Percentiles rank a stretch among this genome's conserved stretches.
These are phyloP conservation scores for Rubus parviflorus DNA, from an alignment of 306 rosid genomes.

Conservation along the genomic window DNA sequence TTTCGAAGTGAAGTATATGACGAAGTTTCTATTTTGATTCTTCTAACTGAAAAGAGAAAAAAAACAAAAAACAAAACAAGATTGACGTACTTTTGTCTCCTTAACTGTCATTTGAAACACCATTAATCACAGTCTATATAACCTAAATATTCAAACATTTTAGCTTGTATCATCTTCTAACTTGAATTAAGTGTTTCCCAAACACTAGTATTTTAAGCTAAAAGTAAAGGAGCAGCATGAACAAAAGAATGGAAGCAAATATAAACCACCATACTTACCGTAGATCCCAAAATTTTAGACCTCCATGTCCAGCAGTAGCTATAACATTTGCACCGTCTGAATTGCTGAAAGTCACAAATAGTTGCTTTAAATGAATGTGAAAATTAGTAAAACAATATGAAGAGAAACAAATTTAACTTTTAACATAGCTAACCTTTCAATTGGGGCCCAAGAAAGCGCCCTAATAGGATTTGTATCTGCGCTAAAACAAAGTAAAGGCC, in stretches of 20 bases:
- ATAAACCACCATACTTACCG: slow-evolving; percentile 44
- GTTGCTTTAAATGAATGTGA: not conserved
- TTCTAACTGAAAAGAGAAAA: not conserved
- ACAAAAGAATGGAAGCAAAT: slow-evolving; percentile 6
- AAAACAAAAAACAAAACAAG: not conserved
- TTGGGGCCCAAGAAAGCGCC: slow-evolving; percentile 88
- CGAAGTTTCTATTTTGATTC: not conserved
- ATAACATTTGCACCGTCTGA: slow-evolving; percentile 70
- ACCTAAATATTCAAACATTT: not conserved
- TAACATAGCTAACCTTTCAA: slow-evolving; percentile 60
- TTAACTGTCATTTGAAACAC: not conserved
- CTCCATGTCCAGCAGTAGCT: slow-evolving; percentile 85
- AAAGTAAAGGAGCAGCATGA: not conserved
- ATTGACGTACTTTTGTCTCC: not conserved
- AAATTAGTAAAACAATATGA: not conserved
- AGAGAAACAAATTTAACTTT: not conserved
- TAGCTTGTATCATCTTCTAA: not conserved
- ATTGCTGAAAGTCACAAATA: slow-evolving; percentile 45
- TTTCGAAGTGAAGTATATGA: not conserved
- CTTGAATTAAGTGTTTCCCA: not conserved
- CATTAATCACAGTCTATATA: not conserved
- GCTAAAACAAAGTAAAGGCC: slow-evolving; percentile 75
- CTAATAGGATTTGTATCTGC: slow-evolving; percentile 88
- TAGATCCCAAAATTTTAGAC: slow-evolving; percentile 92
- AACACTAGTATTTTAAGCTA: not conserved